Base-by-base conservation (phyloP, 1,284 basidiomycete species). In the Apiotrichum mycotoxinovorans region DNA sequence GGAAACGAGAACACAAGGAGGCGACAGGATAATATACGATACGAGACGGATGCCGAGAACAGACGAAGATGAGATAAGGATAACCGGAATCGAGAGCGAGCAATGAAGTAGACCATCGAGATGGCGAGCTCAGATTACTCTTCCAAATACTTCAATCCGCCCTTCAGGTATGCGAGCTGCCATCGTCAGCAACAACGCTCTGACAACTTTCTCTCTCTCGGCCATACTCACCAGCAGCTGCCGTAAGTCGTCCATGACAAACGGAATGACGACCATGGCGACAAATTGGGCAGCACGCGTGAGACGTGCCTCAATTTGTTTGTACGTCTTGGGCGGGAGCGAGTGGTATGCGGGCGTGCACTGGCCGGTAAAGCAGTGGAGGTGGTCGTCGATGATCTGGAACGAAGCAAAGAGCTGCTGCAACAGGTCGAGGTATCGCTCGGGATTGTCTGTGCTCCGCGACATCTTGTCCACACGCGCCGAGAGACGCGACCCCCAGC, bases 391-490 rank as follows among this genome's bases (percentile, higher is more conserved):
- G 33, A 97, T 82, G 17, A 90, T 79, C 68, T 95, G 91, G 3
- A 83, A 83, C 60, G 86, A 83, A 22, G 76, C 76, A 72, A 95
- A 93, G 20, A 96, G 81, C 67, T 83, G 84, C 55, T 83, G 82
- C 51, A 98, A 81, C 25, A 85, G 85, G 62, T 88, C 83, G 58
- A 93, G 87, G 73, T 98, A 97, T 17, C 83, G 83, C 3, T 87
- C 86, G 1, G 91, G 89, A 22, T 90, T 91, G 73, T 97, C 92
- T 53, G 91, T 81, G 68, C 90, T 94, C 57, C 87, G 88, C 63
- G 87, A 91, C 68, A 97, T 86, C 74, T 91, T 90, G 77, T 96
- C 92, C 65, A 96, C 83, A 64, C 86, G 85, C 64, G 89, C 83
- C 54, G 85, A 85, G 45, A 95, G 79, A 72, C 89, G 91, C 61